A percentile compares a stretch with the other conserved stretches of the same genome.
Conservation (phyloP, 2,329 filamentous ascomycete genomes). For the Pseudopyricularia javanii region DNA sequence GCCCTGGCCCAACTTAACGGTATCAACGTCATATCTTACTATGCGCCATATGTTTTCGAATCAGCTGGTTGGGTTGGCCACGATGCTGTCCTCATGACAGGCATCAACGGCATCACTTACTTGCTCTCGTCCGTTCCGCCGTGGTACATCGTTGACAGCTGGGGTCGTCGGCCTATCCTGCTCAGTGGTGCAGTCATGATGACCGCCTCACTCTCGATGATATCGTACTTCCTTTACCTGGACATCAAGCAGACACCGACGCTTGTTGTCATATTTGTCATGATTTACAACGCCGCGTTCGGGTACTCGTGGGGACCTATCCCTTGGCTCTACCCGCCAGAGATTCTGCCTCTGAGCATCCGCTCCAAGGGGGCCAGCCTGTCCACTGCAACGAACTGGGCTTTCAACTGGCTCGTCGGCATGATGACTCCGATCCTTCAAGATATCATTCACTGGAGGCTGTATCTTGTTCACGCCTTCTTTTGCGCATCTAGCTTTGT, state of each 20-base stretch:
- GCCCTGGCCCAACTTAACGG: slow-evolving; percentile 92
- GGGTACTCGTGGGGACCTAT: slow-evolving; percentile 94
- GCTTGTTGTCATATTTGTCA: slow-evolving; percentile 85
- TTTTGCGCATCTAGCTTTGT: slow-evolving; percentile 94
- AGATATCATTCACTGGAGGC: slow-evolving; percentile 81
- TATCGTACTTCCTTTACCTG: slow-evolving; percentile 92
- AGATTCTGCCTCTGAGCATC: slow-evolving; percentile 93
- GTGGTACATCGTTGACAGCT: slow-evolving; percentile 91
- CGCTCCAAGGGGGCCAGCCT: slow-evolving; percentile 93
- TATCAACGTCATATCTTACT: slow-evolving; percentile 99
- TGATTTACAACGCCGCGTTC: slow-evolving; percentile 97
- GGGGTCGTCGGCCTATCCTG: slow-evolving; percentile 80
- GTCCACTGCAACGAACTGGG: slow-evolving; percentile 95
- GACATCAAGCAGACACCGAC: slow-evolving; percentile 67
- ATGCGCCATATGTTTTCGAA: slow-evolving; percentile 91
- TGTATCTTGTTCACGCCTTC: slow-evolving; percentile 92
- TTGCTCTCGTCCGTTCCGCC: slow-evolving; percentile 85
- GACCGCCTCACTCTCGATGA: slow-evolving; percentile 74
- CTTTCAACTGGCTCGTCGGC: slow-evolving; percentile 94
- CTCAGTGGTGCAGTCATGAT: slow-evolving; percentile 83
- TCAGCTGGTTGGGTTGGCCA: slow-evolving; percentile 92
- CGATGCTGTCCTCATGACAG: slow-evolving; percentile 89
- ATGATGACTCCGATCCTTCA: slow-evolving; percentile 91
- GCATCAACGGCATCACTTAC: slow-evolving; percentile 83
- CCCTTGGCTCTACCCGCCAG: slow-evolving; percentile 96